Evolutionary conservation across 495 filamentous ascomycete species (phyloP).

Genomic region (Penicillium arizonense): DNA sequence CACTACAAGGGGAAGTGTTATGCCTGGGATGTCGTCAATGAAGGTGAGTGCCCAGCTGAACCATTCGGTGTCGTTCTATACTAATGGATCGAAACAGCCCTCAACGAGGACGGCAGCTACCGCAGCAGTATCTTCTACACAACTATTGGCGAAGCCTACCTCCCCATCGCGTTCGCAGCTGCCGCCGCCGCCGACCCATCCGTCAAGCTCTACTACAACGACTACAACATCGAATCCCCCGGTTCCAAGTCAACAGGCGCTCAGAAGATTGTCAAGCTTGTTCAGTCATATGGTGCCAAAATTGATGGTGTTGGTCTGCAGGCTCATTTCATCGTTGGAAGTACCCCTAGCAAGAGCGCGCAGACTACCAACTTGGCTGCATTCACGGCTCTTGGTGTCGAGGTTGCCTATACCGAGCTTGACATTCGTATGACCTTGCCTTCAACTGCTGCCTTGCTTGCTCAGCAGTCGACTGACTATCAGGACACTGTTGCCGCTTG

Average conservation of each 20-base stretch:
- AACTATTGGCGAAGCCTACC: slow-evolving; percentile 41
- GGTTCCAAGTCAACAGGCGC: slow-evolving; percentile 47
- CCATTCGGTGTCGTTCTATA: background rate
- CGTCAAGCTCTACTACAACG: slow-evolving; percentile 65
- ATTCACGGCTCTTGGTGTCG: slow-evolving; percentile 52
- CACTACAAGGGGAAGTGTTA: slow-evolving; percentile 57
- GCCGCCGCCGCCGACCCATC: slow-evolving; percentile 48
- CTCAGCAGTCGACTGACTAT: slow-evolving; percentile 60
- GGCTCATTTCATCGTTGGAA: slow-evolving; percentile 58
- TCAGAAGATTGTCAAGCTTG: slow-evolving; percentile 49
- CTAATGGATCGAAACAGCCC: slow-evolving; percentile 13
- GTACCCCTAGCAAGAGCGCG: slow-evolving; percentile 43
- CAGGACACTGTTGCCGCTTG: slow-evolving; percentile 57
- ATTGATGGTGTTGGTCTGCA: slow-evolving; percentile 69
- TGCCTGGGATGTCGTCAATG: slow-evolving; percentile 44
- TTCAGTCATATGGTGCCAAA: slow-evolving; percentile 50
- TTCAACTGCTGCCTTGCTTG: slow-evolving; percentile 42
- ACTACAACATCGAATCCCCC: slow-evolving; percentile 62
- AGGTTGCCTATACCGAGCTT: slow-evolving; percentile 62
- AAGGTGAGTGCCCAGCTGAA: slow-evolving; percentile 24
- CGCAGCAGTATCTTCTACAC: slow-evolving; percentile 42
- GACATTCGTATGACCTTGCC: slow-evolving; percentile 57
- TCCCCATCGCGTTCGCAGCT: slow-evolving; percentile 46
- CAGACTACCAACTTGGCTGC: slow-evolving; percentile 48
- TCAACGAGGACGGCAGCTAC: slow-evolving; percentile 47